Percentiles rank a stretch among this genome's conserved stretches.
Evolutionary conservation across 2,329 filamentous ascomycete species (phyloP).

Genomic region (Epicoccum nigrum): DNA sequence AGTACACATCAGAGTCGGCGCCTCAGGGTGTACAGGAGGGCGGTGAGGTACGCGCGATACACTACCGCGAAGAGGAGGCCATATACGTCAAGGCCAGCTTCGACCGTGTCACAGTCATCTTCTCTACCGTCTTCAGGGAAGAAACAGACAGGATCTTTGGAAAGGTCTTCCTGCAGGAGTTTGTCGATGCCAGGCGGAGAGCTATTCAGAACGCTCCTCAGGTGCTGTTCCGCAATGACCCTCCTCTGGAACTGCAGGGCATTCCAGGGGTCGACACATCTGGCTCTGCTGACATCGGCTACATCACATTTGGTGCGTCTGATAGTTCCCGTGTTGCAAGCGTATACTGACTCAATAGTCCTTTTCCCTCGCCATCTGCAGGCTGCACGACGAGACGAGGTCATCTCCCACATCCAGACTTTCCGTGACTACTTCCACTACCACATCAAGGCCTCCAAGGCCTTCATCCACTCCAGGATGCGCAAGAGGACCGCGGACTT

Average conservation of each 20-base stretch:
- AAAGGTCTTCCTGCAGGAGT: conserved; percentile 98
- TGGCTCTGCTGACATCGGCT: conserved; percentile 86
- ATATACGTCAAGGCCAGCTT: conserved; percentile 98
- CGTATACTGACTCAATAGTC: conserved; percentile 60
- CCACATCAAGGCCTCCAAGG: conserved; percentile 99
- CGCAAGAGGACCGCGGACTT: conserved; percentile 97
- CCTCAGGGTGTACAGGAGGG: conserved; percentile 89
- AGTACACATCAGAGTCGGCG: conserved; percentile 91
- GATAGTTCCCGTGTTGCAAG: conserved; percentile 15
- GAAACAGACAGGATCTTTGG: conserved; percentile 98
- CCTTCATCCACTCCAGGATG: conserved; percentile 99
- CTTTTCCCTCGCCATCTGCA: conserved; percentile 95
- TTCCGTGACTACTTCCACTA: conserved; percentile 99
- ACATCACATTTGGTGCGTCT: conserved; percentile 92
- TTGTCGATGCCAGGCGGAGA: conserved; percentile 92
- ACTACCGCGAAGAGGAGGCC: conserved; percentile 98
- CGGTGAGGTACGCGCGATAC: conserved; percentile 91
- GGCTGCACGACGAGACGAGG: conserved; percentile 85
- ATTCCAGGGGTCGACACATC: conserved; percentile 78
- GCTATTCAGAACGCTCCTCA: conserved; percentile 98
- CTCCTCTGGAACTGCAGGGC: conserved; percentile 86
- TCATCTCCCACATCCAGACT: conserved; percentile 98
- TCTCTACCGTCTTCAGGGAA: conserved; percentile 96
- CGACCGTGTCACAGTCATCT: conserved; percentile 97
- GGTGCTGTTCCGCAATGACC: conserved; percentile 93